Conservation (phyloP, 2,329 filamentous ascomycete genomes). For the Xylariales sp. region DNA sequence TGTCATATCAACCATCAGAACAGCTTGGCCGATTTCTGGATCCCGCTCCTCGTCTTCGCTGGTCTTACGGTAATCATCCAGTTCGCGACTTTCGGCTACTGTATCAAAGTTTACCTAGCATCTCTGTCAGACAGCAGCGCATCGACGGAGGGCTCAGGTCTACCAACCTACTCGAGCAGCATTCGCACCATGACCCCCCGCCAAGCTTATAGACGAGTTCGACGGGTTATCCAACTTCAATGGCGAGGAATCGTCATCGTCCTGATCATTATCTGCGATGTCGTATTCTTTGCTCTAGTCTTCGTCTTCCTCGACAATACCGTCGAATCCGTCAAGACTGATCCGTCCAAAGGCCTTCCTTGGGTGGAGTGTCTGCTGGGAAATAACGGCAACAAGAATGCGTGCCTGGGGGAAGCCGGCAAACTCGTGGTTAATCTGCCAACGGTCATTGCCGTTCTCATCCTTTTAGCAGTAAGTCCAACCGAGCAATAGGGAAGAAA, state of each 20-base stretch:
- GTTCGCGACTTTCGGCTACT: constrained; percentile 72
- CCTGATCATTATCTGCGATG: constrained; percentile 81
- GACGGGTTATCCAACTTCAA: constrained; percentile 82
- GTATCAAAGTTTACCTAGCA: constrained; percentile 88
- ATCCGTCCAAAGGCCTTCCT: constrained; percentile 45
- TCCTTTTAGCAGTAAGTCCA: constrained; percentile 69
- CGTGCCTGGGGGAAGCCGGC: constrained; percentile 59
- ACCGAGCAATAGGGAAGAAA: constrained; percentile 9
- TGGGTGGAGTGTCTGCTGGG: constrained; percentile 71
- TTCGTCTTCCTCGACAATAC: constrained; percentile 85
- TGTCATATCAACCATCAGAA: constrained; percentile 93
- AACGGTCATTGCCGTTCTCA: constrained; percentile 74
- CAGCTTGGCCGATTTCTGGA: constrained; percentile 83
- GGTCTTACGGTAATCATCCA: constrained; percentile 63
- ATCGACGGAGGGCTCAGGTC: constrained; percentile 65
- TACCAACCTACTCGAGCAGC: constrained; percentile 74
- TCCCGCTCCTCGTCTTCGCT: constrained; percentile 67
- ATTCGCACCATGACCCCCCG: constrained; percentile 73
- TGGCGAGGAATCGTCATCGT: constrained; percentile 93
- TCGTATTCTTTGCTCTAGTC: constrained; percentile 88
- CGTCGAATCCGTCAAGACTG: constrained; percentile 52
- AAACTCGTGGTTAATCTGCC: constrained; percentile 66
- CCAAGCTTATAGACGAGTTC: constrained; percentile 82
- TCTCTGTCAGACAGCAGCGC: constrained; percentile 70
- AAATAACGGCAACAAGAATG: constrained; percentile 54